Conservation (phyloP, 495 filamentous ascomycete species). For the Rhypophila decipiens region DNA sequence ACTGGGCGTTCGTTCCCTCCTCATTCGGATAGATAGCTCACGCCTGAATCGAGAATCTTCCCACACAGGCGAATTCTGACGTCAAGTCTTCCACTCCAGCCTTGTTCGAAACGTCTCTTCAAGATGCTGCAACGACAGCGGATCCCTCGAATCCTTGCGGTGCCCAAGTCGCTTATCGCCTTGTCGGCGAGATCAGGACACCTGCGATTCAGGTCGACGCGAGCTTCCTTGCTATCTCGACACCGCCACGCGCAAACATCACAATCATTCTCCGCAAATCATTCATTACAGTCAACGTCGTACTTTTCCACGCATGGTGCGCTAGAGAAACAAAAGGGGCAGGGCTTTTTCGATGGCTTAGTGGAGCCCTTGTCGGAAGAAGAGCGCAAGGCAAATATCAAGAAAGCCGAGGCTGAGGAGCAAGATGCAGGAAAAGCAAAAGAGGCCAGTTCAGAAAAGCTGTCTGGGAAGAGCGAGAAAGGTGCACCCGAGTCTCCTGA, state of each 20-base stretch:
- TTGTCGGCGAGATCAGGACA: conserved; percentile 10
- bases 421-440: conserved; percentile 28
- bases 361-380: conserved; percentile 39
- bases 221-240: conserved; percentile 8
- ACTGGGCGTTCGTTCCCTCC: too few relatives aligned
- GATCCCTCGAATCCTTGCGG: conserved; percentile 18
- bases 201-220: conserved; percentile 10
- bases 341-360: conserved; percentile 36
- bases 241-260: conserved; percentile 9
- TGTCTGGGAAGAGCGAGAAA: conserved; percentile 20
- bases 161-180: conserved; percentile 10
- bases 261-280: conserved; percentile 11
- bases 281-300: conserved; percentile 12
- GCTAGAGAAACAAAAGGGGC: conserved; percentile 35
- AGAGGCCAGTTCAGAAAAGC: conserved; percentile 31
- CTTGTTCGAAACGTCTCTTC: conserved; percentile 1
- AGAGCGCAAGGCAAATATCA: conserved; percentile 40
- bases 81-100: conserved; percentile 12
- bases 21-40: background rate
- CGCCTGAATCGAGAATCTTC: background rate
- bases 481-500: conserved; percentile 34
- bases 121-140: conserved; percentile 31
- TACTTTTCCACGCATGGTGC: conserved; percentile 34
- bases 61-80: conserved; percentile 13
- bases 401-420: conserved; percentile 38